Evolutionary conservation across 73 alveolate species (phyloP).

Genomic region (Symbiodinium pilosum): DNA sequence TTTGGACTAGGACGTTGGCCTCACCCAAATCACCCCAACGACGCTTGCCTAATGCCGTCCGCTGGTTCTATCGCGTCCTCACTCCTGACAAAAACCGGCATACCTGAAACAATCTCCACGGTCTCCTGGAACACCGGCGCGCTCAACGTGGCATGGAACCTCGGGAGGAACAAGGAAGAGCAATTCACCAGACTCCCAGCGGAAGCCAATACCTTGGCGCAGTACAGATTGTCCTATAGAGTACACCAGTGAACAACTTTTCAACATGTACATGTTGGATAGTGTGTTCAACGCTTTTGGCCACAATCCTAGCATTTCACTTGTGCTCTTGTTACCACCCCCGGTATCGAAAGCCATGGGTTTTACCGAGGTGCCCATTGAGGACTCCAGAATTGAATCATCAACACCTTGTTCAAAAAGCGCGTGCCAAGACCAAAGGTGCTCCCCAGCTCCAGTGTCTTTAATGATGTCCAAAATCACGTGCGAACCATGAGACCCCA

Average conservation of each 20-base stretch:
- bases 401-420: neutral
- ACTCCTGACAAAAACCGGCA: neutral
- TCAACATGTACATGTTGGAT: neutral
- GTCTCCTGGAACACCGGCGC: neutral
- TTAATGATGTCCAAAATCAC: neutral
- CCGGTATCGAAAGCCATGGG: conserved; percentile 18
- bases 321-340: neutral
- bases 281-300: neutral
- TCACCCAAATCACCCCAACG: too few species aligned
- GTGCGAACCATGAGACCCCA: neutral
- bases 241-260: conserved; percentile 4
- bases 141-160: neutral
- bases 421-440: neutral
- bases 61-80: neutral
- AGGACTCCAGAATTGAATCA: neutral
- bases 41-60: too few species aligned
- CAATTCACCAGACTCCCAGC: neutral
- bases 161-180: neutral
- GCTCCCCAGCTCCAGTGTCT: conserved; percentile 52
- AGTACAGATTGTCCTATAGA: neutral
- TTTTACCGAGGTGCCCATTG: neutral
- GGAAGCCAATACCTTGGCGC: neutral
- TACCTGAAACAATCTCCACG: neutral
- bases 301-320: neutral
- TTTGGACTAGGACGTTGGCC: too few species aligned